phyloP scores from a whole-genome alignment of 345 rosid species.

The Gossypium ekmanianum region DNA sequence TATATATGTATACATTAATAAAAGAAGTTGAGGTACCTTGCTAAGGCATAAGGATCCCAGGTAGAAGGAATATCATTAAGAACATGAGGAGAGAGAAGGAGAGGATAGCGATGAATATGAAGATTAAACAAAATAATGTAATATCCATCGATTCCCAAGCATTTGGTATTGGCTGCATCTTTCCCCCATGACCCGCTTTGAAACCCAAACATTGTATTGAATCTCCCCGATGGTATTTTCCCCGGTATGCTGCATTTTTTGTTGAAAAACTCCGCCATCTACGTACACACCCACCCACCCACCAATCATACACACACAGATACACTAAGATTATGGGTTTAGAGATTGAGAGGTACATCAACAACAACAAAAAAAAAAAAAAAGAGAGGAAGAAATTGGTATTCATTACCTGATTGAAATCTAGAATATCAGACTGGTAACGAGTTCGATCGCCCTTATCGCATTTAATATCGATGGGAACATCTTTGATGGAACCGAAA shows the following conservation, averaged over 20 bases:
- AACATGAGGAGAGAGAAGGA: slow-evolving; percentile 61
- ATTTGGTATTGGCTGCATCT: slow-evolving; percentile 64
- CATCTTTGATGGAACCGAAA: slow-evolving; percentile 47
- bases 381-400: not conserved
- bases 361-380: not conserved
- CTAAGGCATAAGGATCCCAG: slow-evolving; percentile 72
- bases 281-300: not conserved
- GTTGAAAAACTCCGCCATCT: slow-evolving; percentile 93
- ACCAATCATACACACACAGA: not conserved
- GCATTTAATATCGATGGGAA: slow-evolving; percentile 64
- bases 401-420: slow-evolving; percentile 58
- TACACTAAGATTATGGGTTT: too few species aligned
- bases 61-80: slow-evolving; percentile 63
- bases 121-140: slow-evolving; percentile 47
- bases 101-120: slow-evolving; percentile 66
- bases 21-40: slow-evolving; percentile 40
- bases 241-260: slow-evolving; percentile 54
- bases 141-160: slow-evolving; percentile 71
- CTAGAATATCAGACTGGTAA: slow-evolving; percentile 76
- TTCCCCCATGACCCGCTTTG: slow-evolving; percentile 68
- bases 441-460: slow-evolving; percentile 89
- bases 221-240: slow-evolving; percentile 76
- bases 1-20: not conserved
- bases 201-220: slow-evolving; percentile 74
- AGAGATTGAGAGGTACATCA: too few species aligned